These are phyloP conservation scores for Colletotrichum zoysiae DNA, from an alignment of 2,329 filamentous ascomycete genomes.

Conservation along the genomic window DNA sequence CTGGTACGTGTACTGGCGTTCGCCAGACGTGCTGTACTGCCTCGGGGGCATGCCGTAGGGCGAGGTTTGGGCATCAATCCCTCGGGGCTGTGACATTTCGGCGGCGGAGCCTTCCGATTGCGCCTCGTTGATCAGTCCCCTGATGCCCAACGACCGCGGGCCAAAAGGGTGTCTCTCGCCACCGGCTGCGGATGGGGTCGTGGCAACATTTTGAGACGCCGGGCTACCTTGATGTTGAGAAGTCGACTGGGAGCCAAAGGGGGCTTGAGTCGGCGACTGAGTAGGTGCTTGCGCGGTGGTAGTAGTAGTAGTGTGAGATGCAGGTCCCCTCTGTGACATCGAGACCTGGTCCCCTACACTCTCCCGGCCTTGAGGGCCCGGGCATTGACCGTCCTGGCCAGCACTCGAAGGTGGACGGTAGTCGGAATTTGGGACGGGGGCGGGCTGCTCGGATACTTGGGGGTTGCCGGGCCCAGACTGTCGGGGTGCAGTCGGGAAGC, in stretches of 20 bases:
- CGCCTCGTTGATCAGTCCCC: constrained; percentile 55
- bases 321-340: constrained; percentile 74
- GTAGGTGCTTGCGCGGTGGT: constrained; percentile 62
- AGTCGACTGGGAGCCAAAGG: constrained; percentile 20
- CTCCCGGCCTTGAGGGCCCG: constrained; percentile 63
- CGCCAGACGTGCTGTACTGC: constrained; percentile 44
- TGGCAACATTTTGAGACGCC: constrained; percentile 44
- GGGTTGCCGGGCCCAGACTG: constrained; percentile 20
- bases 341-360: constrained; percentile 69
- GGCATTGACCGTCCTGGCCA: constrained; percentile 65
- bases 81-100: constrained; percentile 40
- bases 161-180: constrained; percentile 23
- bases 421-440: constrained; percentile 9
- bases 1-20: constrained; percentile 43
- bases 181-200: constrained; percentile 36
- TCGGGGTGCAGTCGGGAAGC: constrained; percentile 13
- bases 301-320: constrained; percentile 68
- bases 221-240: constrained; percentile 42
- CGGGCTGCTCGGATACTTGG: constrained; percentile 20
- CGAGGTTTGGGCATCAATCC: constrained; percentile 43
- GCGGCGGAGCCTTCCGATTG: constrained; percentile 43
- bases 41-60: constrained; percentile 43
- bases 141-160: constrained; percentile 50
- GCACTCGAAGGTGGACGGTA: constrained; percentile 20
- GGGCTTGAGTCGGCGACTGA: constrained; percentile 55